Evolutionary conservation across 208 protist genomes (phyloP).

Genomic region (Leptomonas pyrrhocoris): DNA sequence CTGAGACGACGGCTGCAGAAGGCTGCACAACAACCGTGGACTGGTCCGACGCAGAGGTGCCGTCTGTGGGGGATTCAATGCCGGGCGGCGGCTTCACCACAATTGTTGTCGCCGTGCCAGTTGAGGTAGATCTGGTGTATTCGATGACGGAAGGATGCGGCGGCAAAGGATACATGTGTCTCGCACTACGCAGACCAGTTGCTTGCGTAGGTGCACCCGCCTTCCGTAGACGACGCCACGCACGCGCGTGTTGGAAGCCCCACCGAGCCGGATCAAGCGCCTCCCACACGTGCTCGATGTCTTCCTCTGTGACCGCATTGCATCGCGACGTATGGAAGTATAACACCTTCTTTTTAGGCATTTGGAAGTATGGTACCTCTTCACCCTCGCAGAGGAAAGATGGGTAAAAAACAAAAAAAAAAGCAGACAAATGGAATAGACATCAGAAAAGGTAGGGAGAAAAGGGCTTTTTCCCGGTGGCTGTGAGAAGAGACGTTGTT

Average conservation of each 20-base stretch:
- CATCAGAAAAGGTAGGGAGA: too few species aligned
- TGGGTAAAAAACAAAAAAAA: not conserved
- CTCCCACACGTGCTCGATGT: not conserved
- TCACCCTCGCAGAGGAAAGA: not conserved
- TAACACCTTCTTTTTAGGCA: not conserved
- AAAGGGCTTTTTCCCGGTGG: too few species aligned
- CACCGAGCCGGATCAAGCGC: not conserved
- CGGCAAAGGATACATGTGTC: not conserved
- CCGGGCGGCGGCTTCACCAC: not conserved
- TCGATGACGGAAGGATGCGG: not conserved
- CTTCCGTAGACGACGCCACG: not conserved
- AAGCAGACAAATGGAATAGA: too few species aligned
- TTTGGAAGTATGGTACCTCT: too few species aligned
- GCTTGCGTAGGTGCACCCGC: not conserved
- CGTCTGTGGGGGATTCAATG: not conserved
- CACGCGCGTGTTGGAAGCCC: not conserved
- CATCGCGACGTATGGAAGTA: not conserved
- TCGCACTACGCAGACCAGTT: not conserved
- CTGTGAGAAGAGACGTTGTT: too few species aligned
- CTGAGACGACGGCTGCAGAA: not conserved
- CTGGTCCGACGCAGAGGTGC: not conserved
- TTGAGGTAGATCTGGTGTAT: not conserved
- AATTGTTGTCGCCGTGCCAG: not conserved
- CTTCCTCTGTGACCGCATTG: not conserved
- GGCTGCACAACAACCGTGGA: slow-evolving; percentile 1